Conservation (phyloP, 2,329 filamentous ascomycete species). For the Fusarium buxicola region DNA sequence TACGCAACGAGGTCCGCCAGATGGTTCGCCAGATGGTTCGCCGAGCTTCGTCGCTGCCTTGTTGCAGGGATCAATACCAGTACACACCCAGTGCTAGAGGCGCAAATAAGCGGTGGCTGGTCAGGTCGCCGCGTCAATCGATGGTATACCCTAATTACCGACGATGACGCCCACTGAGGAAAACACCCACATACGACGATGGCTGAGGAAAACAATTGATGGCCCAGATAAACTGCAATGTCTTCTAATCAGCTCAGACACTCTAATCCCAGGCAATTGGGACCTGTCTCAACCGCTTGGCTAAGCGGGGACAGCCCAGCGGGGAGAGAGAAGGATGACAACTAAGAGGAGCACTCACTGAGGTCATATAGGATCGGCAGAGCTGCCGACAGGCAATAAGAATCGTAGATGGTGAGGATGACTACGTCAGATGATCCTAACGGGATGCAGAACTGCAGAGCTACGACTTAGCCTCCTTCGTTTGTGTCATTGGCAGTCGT, state of each 20-base stretch:
- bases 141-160: not conserved
- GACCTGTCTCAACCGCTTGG: not conserved
- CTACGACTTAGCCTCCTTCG: too few species aligned
- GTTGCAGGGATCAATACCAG: not conserved
- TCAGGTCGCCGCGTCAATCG: not conserved
- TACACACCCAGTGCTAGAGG: not conserved
- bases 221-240: too few species aligned
- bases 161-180: not conserved
- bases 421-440: not conserved
- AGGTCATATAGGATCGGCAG: not conserved
- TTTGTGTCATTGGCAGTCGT: too few species aligned
- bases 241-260: not conserved
- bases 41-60: not conserved
- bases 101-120: conserved; percentile 1
- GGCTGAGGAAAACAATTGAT: not conserved
- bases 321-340: not conserved
- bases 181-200: not conserved
- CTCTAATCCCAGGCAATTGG: not conserved
- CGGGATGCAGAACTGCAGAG: not conserved
- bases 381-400: not conserved
- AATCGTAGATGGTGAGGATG: not conserved
- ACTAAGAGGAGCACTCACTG: not conserved
- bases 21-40: not conserved
- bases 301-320: not conserved
- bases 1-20: not conserved